Base-by-base conservation (phyloP, 2,329 filamentous ascomycete species). In the Septoria petroselini region DNA sequence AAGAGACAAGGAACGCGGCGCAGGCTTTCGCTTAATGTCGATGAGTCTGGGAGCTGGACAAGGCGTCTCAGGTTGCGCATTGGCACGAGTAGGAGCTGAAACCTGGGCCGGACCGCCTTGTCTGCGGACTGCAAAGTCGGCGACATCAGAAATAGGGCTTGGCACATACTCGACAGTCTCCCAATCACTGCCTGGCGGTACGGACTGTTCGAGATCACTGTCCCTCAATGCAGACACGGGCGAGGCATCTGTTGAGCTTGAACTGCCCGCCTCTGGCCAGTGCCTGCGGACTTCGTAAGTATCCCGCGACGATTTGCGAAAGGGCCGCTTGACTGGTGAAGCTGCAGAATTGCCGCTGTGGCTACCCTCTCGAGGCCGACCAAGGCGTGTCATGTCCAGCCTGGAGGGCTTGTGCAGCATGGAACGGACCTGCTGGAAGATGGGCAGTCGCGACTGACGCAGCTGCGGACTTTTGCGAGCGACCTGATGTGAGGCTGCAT, bases 391-490 rank as follows among this genome's bases (percentile, higher is more conserved):
- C 48, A 43, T 58, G 30, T 46, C 41, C 15, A 58, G 33, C 7
- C 51, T 31, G 15, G 60, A 45, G n/a, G 58, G 58, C 41, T 66
- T 67, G 40, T 62, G 58, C 21, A 68, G 59, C 40, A 66, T 63
- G 7, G 58, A 62, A 8, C 63, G 59, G 19, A 67, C 65, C 53
- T 65, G 63, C 50, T 65, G 62, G 57, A 67, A 64, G 46, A 67
- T 58, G 9, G 63, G 64, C 27, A 66, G 59, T 43, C 55, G 52
- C 14, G 59, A 62, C 40, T 57, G 57, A 37, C 59, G 35, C 15
- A 49, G 41, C 35, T 64, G 57, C 12, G 58, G 60, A 33, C 56
- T 60, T 45, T 53, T 35, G 48, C 65, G 61, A 17, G 34, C 48
- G 48, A 62, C 52, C 25, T 58, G 50, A 37, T 60, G 55, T 39